Evolutionary conservation across 306 rosid genomes (phyloP), one percentile per base, ranked within the genome.

Genomic region (Arachis hypogaea): DNA sequence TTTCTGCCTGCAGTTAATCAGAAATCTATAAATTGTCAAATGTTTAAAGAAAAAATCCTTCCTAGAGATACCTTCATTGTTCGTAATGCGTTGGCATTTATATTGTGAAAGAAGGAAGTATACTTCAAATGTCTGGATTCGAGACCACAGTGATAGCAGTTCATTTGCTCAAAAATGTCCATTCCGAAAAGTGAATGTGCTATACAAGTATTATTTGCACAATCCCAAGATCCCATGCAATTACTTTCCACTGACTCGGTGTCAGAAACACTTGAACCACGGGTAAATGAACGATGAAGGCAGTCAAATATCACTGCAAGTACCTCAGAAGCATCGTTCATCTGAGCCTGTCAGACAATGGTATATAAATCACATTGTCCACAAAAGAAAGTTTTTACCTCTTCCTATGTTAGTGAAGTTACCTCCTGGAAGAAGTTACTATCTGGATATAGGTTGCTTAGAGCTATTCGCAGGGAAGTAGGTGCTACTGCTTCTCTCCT

Each of bases 301-400:
- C 99, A 88, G 71, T 88, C 87, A 88, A 92, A 95, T 77, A 95
- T 84, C 77, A 87, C 98, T 16, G 55, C 91, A 77, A 95, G 81
- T 10, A 95, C 99, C 87, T 95, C 99, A 72, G 99, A 95, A 66
- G 99, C 99, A 78, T 95, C 99, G 59, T 95, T 95, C 99, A 95
- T 95, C 82, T 95, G 98, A 80, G 87, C 97, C 99, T 95, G 89
- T 49, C 74, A 83, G 79, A 78, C 55, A 65, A 50, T 78, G 61
- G 22, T 52, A 55, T 51, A 56, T 88, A 69, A 85, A 74, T 69
- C 83, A 64, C 80, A 69, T 71, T 57, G 63, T 22, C 22, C 66
- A 72, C 68, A 69, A 54, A 56, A 47, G 68, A 78, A 73, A 72
- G 12, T 42, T 33, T 66, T 18, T 42, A 72, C 75, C 47, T 57